Base-by-base conservation (phyloP, 1,139 yeast genomes). In the Hyphopichia pseudoburtonii region DNA sequence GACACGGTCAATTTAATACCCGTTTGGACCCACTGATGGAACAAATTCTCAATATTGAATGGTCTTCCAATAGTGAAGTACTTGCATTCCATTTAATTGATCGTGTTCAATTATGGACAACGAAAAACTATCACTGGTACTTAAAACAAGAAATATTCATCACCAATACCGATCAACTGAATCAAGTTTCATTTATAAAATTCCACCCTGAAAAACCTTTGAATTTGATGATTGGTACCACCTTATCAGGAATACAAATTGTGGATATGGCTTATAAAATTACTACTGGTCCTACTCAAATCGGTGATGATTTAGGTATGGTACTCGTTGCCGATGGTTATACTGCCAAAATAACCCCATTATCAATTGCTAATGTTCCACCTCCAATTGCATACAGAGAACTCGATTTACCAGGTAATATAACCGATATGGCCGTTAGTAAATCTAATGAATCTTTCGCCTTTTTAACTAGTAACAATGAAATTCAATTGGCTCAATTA, bases 71-170 rank as follows among this genome's bases (percentile, higher is more conserved):
- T 48, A 83, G 94, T 36, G 95, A 89, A 48, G 73, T 87, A 2
- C 65, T 94, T 40, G 85, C 95, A 0, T 66, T 92, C 17, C 82
- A 78, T 38, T 62, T 84, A 22, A 48, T 62, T 2, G 75, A 82
- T 46, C 65, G 78, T 25, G 72, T 92, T 15, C 95, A 86, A 56
- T 64, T 94, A 26, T 94, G 97, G 97, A 82, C 95, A 1, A 73
- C 86, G 2, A 90, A 87, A 54, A 94, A 94, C 58, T 94, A 90
- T 59, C 95, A 90, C 57, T 94, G 98, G 97, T 88, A 86, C 57
- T 70, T 90, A 48, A 92, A 94, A 56, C 95, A 86, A 59, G 95
- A 85, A 54, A 63, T 90, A 4, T 52, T 51, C 34, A 56, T 71
- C 4, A 51, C 60, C 27, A 51, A 57, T 2, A 47, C 47, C 14